Base-by-base conservation (phyloP, 129 eudicot genomes). In the Centella asiatica region DNA sequence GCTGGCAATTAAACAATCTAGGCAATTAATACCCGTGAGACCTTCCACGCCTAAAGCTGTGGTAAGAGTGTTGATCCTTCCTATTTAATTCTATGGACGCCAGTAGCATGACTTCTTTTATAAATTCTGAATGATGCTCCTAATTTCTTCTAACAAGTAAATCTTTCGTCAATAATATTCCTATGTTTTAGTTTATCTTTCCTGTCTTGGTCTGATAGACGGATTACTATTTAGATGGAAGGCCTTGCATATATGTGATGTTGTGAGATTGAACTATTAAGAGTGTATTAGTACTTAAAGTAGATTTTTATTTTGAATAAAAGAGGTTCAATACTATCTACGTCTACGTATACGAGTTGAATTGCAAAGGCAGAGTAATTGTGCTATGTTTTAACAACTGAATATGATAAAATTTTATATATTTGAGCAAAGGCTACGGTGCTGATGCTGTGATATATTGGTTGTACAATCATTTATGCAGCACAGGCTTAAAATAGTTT, bases 1-100 rank as follows among this genome's bases (percentile, higher is more conserved):
- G 69, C 67, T 93, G 78, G 96, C 89, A 22, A 85, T 85, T 47
- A 85, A 80, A 67, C 95, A 88, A 66, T 85, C 88, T 29, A 80
- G 83, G 74, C 96, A 85, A 54, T 57, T 93, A 60, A 88, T 93
- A 66, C 99, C 99, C 4, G 67, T 93, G 78, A 92, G 86, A 47
- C 88, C 95, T 10, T 68, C 87, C 46, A n/a, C 76, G 81, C 92
- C 92, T 65, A 93, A 93, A 70, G 65, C 74, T 42, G 72, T 77
- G 95, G 98, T 87, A 76, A 74, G 83, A 50, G 15, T 39, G 20
- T 24, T 71, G 26, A 32, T 29, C 34, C 44, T 27, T 49, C 22
- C 12, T 66, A 40, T 63, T 29, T 67, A 55, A 27, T 62, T 27
- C 24, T 51, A 31, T 31, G 27, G 17, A 32, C 20, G 45, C 6